These are phyloP conservation scores for Corynespora cassiicola DNA, from an alignment of 2,329 filamentous ascomycete genomes.

Conservation along the genomic window DNA sequence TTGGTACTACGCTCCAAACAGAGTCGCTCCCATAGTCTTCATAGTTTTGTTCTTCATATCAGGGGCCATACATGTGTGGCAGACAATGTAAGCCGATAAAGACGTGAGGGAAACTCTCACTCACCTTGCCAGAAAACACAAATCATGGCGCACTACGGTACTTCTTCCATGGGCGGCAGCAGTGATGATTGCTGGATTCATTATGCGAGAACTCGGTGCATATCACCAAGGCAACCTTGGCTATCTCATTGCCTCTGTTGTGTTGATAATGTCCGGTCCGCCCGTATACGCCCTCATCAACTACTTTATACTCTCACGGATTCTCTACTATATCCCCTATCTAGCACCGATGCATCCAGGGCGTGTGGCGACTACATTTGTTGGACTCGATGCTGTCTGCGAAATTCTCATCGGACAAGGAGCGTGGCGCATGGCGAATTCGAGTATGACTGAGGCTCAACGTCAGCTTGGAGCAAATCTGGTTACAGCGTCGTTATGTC, in stretches of 20 bases:
- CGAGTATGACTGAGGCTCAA: constrained; percentile 38
- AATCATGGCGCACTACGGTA: constrained; percentile 62
- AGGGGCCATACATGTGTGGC: constrained; percentile 58
- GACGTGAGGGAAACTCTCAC: too few species aligned
- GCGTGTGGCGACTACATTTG: constrained; percentile 65
- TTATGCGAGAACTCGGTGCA: constrained; percentile 60
- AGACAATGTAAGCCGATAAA: constrained; percentile 59
- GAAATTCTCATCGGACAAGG: constrained; percentile 61
- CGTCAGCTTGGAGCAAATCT: constrained; percentile 53
- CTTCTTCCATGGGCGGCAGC: constrained; percentile 62
- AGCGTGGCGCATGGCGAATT: constrained; percentile 54
- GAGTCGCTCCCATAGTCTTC: constrained; percentile 62
- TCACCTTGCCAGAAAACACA: constrained; percentile 55
- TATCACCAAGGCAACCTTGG: constrained; percentile 55
- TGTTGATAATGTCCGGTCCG: constrained; percentile 49
- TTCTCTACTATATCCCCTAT: constrained; percentile 68
- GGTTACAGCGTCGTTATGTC: constrained; percentile 57
- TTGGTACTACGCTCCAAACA: constrained; percentile 61
- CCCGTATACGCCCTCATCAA: constrained; percentile 68
- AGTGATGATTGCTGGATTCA: constrained; percentile 64
- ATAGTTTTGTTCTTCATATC: constrained; percentile 56
- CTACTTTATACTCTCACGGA: constrained; percentile 66
- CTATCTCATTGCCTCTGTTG: constrained; percentile 49
- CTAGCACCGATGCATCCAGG: constrained; percentile 64
- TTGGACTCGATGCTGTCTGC: constrained; percentile 59